Conservation (phyloP, 768 basidiomycete genomes). For the Tylopilus subfusipes region DNA sequence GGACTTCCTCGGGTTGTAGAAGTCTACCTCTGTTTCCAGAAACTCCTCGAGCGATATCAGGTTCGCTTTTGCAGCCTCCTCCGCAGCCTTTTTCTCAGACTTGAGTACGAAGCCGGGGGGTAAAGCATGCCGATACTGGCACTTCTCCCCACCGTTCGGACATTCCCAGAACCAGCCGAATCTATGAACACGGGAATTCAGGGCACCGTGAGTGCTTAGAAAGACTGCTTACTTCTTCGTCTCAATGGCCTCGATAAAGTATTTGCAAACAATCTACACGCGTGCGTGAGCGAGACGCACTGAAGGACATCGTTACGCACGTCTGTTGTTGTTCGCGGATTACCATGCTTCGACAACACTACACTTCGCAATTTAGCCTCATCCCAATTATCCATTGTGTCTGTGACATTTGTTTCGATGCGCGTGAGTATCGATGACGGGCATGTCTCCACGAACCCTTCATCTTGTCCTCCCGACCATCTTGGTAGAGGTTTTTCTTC, state of each 20-base stretch:
- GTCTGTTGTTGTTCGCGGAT: slow-evolving; percentile 89
- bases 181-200: slow-evolving; percentile 29
- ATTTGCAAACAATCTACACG: slow-evolving; percentile 91
- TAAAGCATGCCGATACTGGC: slow-evolving; percentile 92
- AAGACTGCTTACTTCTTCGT: slow-evolving; percentile 56
- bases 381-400: slow-evolving; percentile 98
- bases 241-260: slow-evolving; percentile 96
- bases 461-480: slow-evolving; percentile 77
- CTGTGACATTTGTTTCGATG: slow-evolving; percentile 36
- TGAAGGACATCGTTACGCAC: slow-evolving; percentile 39
- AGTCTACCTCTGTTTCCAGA: slow-evolving; percentile 87
- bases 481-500: slow-evolving; percentile 94
- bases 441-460: slow-evolving; percentile 45
- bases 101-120: slow-evolving; percentile 96
- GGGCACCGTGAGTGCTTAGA: not conserved
- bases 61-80: slow-evolving; percentile 87
- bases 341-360: slow-evolving; percentile 82
- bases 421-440: not conserved
- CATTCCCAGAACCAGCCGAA: slow-evolving; percentile 98
- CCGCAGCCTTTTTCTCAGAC: slow-evolving; percentile 87
- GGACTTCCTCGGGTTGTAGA: not conserved
- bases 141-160: slow-evolving; percentile 75
- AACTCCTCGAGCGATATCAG: slow-evolving; percentile 94
- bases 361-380: slow-evolving; percentile 90
- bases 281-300: slow-evolving; percentile 5